These are phyloP conservation scores for Dryas integrifolia DNA, from an alignment of 331 rosid species.

Conservation along the genomic window DNA sequence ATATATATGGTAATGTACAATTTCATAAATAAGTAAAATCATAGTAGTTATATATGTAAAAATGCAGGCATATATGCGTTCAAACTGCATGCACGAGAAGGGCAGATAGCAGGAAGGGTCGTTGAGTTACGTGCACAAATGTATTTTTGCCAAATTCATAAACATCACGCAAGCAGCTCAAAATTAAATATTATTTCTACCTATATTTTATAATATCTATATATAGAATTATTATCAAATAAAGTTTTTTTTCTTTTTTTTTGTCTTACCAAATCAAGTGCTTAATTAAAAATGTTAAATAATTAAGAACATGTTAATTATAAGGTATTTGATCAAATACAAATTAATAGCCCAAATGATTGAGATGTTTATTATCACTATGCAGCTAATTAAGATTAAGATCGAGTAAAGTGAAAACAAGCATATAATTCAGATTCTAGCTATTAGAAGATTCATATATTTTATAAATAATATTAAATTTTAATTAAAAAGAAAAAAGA, in stretches of 20 bases:
- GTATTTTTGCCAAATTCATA: not conserved
- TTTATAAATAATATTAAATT: not conserved
- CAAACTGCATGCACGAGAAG: slow-evolving; percentile 28
- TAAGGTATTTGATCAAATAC: no score
- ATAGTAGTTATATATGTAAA: no score
- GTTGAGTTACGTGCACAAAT: slow-evolving; percentile 45
- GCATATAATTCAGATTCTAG: no score
- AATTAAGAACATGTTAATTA: not conserved
- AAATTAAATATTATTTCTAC: not conserved
- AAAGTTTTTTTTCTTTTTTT: not conserved
- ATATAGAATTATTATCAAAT: no score
- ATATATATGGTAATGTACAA: no score
- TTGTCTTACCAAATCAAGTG: not conserved
- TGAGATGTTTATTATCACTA: no score
- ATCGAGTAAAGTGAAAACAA: no score
- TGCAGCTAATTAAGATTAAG: no score
- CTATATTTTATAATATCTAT: not conserved
- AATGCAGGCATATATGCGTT: not conserved
- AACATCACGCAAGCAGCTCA: not conserved
- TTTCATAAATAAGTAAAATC: no score
- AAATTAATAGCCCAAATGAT: no score
- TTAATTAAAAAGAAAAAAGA: not conserved
- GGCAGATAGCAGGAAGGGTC: slow-evolving; percentile 55
- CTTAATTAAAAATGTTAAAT: not conserved
- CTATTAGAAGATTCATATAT: no score